A percentile compares a stretch with the other conserved stretches of the same genome.
These are phyloP conservation scores for Trichosporon inkin DNA, from an alignment of 1,284 basidiomycete genomes.

Conservation along the genomic window DNA sequence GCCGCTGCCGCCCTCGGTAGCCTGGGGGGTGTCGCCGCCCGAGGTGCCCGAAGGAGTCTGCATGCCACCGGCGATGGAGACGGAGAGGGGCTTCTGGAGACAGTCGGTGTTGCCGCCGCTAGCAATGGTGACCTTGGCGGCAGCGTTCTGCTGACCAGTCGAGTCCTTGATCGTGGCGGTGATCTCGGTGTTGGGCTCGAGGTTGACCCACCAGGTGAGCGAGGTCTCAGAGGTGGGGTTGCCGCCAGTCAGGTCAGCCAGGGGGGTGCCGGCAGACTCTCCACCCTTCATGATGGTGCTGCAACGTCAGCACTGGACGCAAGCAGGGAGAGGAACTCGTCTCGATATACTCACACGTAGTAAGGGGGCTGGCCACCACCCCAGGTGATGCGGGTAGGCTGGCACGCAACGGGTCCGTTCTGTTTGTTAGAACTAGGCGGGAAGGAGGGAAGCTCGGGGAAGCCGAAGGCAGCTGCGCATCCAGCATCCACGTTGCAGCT, in stretches of 20 bases:
- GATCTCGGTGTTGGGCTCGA: constrained; percentile 53
- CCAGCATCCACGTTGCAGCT: no score
- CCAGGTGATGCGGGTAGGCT: constrained; percentile 55
- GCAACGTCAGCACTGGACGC: constrained; percentile 6
- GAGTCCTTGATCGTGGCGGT: constrained; percentile 40
- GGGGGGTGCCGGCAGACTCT: constrained; percentile 58
- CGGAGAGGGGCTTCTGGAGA: constrained; percentile 17
- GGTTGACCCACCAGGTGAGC: constrained; percentile 63
- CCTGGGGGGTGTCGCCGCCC: constrained; percentile 2
- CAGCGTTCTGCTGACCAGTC: constrained; percentile 58
- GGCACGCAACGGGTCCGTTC: constrained; percentile 8
- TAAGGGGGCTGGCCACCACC: constrained; percentile 59
- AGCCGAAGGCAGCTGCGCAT: background rate
- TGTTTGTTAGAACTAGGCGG: constrained; percentile 16
- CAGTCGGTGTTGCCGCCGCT: constrained; percentile 48
- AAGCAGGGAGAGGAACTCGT: no score
- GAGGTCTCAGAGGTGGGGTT: constrained; percentile 43
- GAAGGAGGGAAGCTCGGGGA: background rate
- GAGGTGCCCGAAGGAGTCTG: constrained; percentile 8
- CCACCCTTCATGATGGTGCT: constrained; percentile 63
- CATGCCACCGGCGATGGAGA: constrained; percentile 13
- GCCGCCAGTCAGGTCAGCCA: constrained; percentile 47
- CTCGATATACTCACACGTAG: constrained; percentile 53
- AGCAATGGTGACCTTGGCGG: constrained; percentile 57
- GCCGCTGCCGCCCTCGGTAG: background rate